Base-by-base conservation (phyloP, 331 rosid species). In the Ulmus americana region DNA sequence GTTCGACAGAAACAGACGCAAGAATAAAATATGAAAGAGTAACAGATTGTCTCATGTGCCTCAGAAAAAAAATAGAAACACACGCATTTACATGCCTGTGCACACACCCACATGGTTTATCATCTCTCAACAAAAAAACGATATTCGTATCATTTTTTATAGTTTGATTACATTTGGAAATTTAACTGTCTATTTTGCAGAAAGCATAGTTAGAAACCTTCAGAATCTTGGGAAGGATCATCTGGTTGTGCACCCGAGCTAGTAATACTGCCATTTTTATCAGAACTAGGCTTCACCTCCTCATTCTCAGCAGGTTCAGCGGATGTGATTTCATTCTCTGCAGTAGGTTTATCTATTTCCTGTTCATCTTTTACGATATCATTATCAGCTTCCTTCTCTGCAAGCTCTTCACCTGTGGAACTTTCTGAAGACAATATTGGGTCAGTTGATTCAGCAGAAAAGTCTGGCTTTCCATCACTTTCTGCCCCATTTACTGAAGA, bases 171-270 rank as follows among this genome's bases (percentile, higher is more conserved):
- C 35, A 28, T 28, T 28, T 28, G 38, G 39, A 49, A 28, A 50
- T 40, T 22, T 20, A 59, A 65, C 39, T 18, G 69, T 54, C 38
- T 11, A 12, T 55, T 63, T 45, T 16, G 51, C 39, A 71, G 22
- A 55, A 68, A 20, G 35, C 44, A 68, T 12, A 55, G 73, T 41
- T 67, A 67, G 39, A 52, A 71, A 88, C 87, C 87, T 85, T 71
- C 68, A 63, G 64, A 69, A 74, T 72, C 80, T 70, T 68, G 75
- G 6, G 73, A 70, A 45, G 74, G 72, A 39, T 67, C 57, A 64
- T 71, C 78, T 38, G 65, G 64, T 66, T 70, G 45, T 45, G 70
- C 68, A 73, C 76, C 91, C 67, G 88, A 69, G 69, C 58, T 78
- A 16, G 77, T 50, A 53, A 60, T 59, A 68, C 79, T 72, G 28